phyloP scores from a whole-genome alignment of 176 grass and related monocot species.

The Pontederia paniculata region DNA sequence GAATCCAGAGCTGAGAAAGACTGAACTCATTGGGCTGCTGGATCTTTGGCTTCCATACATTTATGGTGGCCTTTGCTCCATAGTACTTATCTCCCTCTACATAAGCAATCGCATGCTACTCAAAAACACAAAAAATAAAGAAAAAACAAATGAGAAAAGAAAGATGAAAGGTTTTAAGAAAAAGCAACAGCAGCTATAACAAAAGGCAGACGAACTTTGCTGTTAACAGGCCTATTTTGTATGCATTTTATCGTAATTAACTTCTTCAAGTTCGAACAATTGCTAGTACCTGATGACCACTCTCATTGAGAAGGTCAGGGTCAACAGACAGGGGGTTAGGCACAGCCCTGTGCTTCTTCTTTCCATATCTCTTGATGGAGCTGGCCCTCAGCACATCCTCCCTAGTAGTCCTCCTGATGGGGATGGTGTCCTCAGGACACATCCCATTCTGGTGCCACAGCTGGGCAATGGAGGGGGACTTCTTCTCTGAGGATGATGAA shows the following conservation, averaged over 20 bases:
- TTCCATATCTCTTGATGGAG: slow-evolving; percentile 10
- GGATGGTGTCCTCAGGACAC: slow-evolving; percentile 10
- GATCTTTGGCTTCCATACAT: slow-evolving; percentile 10
- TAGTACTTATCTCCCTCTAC: slow-evolving; percentile 6
- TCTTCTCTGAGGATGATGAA: background rate
- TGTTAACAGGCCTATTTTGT: no score
- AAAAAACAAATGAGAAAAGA: background rate
- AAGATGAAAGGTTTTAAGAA: background rate
- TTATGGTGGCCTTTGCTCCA: slow-evolving; percentile 10
- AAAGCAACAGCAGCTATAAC: background rate
- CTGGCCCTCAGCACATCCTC: slow-evolving; percentile 7
- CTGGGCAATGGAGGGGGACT: background rate
- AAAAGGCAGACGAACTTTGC: no score
- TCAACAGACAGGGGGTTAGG: background rate
- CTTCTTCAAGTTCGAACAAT: no score
- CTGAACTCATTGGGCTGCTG: slow-evolving; percentile 4
- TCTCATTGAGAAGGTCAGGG: slow-evolving; percentile 4
- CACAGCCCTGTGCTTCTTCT: slow-evolving; percentile 1
- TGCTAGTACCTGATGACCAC: slow-evolving; percentile 11
- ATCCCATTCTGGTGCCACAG: slow-evolving; percentile 8
- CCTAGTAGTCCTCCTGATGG: slow-evolving; percentile 8
- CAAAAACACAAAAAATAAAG: background rate
- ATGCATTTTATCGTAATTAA: no score
- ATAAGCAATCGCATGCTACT: slow-evolving; percentile 11
- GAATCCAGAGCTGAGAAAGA: slow-evolving; percentile 10